A percentile compares a stretch with the other conserved stretches of the same genome.
Conservation (phyloP, 495 filamentous ascomycete genomes). For the Terfezia claveryi region DNA sequence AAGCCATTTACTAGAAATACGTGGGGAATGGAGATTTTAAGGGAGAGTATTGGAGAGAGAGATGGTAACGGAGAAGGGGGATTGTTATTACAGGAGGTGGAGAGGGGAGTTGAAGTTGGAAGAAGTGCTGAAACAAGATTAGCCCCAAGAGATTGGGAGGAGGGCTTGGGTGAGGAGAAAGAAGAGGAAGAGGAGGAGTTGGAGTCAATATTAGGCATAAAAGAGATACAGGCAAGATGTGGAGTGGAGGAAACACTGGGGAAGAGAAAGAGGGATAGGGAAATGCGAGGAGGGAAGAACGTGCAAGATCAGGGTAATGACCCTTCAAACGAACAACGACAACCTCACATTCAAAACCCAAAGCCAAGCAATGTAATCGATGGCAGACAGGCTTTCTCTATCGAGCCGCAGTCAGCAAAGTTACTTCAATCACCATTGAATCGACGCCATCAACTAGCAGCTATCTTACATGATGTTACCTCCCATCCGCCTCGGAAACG, state of each 20-base stretch:
- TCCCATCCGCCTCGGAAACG: not conserved
- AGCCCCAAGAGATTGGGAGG: conserved; percentile 14
- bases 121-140: conserved; percentile 18
- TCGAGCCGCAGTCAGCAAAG: too few species aligned
- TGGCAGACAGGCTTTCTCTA: too few species aligned
- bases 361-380: too few species aligned
- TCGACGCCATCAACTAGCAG: too few species aligned
- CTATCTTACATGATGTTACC: too few species aligned
- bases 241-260: conserved; percentile 6
- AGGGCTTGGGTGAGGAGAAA: conserved; percentile 10
- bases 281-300: too few species aligned
- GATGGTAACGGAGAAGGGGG: not conserved
- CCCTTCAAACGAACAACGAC: too few species aligned
- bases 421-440: too few species aligned
- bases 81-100: not conserved
- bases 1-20: conserved; percentile 2
- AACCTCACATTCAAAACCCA: too few species aligned
- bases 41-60: not conserved
- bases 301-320: too few species aligned
- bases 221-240: conserved; percentile 12
- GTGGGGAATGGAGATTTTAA: not conserved
- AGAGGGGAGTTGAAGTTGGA: not conserved
- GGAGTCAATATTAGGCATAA: conserved; percentile 26
- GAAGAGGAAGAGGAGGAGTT: conserved; percentile 13
- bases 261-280: too few species aligned